Percentiles rank a stretch among this genome's conserved stretches.
Evolutionary conservation across 2,329 filamentous ascomycete species (phyloP).

Genomic region (Colletotrichum camelliae): DNA sequence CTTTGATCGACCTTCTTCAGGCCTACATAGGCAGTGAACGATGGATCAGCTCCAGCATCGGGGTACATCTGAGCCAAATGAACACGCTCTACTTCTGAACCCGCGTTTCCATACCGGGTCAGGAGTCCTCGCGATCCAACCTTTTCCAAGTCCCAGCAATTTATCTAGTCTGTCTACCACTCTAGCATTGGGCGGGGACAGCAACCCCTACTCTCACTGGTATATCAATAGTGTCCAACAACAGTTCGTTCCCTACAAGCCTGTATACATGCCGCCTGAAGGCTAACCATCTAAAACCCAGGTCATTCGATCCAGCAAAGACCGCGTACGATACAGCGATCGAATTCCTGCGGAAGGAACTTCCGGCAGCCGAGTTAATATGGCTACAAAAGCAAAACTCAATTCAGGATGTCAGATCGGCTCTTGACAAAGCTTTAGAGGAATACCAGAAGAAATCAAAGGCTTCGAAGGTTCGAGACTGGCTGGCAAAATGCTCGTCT

Average conservation of each 20-base stretch:
- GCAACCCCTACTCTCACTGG: background rate
- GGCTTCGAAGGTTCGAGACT: accelerated
- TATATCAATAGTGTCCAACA: background rate
- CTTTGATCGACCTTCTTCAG: no score
- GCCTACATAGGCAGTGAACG: no score
- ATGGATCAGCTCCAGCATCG: no score
- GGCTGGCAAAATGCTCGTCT: background rate
- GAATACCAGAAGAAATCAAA: accelerated
- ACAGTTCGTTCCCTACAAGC: accelerated
- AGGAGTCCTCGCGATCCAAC: no score
- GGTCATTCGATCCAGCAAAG: background rate
- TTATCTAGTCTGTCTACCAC: no score
- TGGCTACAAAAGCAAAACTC: accelerated
- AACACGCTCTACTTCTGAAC: no score
- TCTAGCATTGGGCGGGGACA: accelerated
- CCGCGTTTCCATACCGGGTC: no score
- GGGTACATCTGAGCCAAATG: no score
- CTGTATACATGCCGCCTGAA: accelerated
- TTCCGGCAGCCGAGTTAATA: accelerated
- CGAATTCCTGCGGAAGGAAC: accelerated
- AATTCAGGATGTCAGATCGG: accelerated
- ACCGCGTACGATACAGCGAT: accelerated
- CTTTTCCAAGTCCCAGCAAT: no score
- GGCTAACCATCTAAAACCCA: accelerated
- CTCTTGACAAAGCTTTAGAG: background rate